Percentiles rank a stretch among this genome's conserved stretches.
Conservation (phyloP, 805 yeast genomes). For the Martiniozyma abietophila region DNA sequence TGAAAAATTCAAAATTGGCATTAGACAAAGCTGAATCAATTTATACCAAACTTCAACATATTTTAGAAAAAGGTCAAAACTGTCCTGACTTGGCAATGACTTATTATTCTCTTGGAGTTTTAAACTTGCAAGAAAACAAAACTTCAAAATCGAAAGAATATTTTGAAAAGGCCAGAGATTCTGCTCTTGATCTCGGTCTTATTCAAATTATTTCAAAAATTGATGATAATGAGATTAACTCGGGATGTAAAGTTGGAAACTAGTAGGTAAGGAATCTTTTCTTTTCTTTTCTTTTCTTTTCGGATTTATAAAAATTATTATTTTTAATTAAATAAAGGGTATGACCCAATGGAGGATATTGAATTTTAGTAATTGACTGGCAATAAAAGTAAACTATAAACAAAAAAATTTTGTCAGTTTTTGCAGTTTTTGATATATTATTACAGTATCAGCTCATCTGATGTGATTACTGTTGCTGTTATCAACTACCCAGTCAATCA, state of each 20-base stretch:
- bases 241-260: conserved; percentile 1
- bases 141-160: conserved; percentile 49
- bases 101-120: conserved; percentile 78
- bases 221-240: conserved; percentile 40
- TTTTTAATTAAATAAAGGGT: too few relatives aligned
- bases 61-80: conserved; percentile 4
- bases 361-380: too few relatives aligned
- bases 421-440: too few relatives aligned
- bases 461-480: too few relatives aligned
- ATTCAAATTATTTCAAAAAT: conserved; percentile 53
- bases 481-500: conserved; percentile 16
- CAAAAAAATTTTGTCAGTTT: too few relatives aligned
- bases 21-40: conserved; percentile 16
- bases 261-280: too few relatives aligned
- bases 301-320: too few relatives aligned
- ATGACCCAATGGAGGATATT: too few relatives aligned
- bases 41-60: conserved; percentile 14
- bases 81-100: conserved; percentile 49
- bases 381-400: too few relatives aligned
- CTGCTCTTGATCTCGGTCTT: conserved; percentile 61
- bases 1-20: conserved; percentile 9
- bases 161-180: conserved; percentile 57
- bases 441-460: too few relatives aligned
- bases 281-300: too few relatives aligned
- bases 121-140: conserved; percentile 51